Conservation (phyloP, 169 alveolate species). For the Plasmodium vivax region DNA sequence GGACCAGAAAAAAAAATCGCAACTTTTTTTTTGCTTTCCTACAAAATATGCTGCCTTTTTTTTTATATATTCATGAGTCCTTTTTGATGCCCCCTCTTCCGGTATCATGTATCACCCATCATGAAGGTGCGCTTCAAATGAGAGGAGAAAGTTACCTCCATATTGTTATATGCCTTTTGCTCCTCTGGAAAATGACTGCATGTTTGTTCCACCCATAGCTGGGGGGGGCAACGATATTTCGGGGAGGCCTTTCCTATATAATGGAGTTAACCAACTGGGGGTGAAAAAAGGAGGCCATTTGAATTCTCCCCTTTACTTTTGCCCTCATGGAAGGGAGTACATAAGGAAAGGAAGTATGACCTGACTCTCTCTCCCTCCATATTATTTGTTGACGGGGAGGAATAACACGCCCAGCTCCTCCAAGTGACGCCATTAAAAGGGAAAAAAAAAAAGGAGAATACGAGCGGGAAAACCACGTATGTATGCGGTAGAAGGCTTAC, state of each 20-base stretch:
- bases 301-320: not conserved
- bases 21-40: no score
- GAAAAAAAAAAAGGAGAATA: not conserved
- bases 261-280: not conserved
- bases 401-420: not conserved
- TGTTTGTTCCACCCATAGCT: not conserved
- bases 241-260: not conserved
- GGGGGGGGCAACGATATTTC: not conserved
- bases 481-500: not conserved
- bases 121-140: not conserved
- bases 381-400: not conserved
- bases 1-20: constrained; percentile 85
- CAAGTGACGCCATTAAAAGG: not conserved
- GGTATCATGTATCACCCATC: no score
- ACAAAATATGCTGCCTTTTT: no score
- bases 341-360: not conserved
- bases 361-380: not conserved
- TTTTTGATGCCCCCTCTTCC: no score
- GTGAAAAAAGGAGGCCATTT: not conserved
- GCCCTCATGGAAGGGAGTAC: not conserved
- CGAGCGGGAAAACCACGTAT: not conserved
- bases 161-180: not conserved
- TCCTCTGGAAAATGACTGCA: not conserved
- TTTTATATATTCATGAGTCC: not conserved
- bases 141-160: no score